phyloP scores from a whole-genome alignment of 257 asterid species.

The Capsicum pubescens region DNA sequence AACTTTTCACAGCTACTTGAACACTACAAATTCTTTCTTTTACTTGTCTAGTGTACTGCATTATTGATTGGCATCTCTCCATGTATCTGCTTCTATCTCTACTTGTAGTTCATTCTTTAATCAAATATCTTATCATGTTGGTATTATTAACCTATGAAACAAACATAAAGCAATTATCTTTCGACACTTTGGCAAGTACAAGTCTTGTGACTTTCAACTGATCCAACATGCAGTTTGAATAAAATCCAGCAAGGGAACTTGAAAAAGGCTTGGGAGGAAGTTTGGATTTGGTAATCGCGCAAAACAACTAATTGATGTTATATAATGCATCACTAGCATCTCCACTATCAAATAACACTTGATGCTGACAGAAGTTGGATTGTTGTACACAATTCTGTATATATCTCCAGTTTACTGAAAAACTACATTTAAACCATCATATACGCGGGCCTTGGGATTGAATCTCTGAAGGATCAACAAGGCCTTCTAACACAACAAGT shows the following conservation, averaged over 20 bases:
- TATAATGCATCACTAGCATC: background rate
- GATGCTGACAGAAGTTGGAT: background rate
- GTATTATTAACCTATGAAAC: background rate
- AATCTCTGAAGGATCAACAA: constrained; percentile 69
- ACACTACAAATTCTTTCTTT: background rate
- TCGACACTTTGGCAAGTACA: background rate
- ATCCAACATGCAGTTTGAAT: background rate
- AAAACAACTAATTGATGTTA: background rate
- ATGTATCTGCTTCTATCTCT: background rate
- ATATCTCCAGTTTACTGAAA: background rate
- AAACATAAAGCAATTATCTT: background rate
- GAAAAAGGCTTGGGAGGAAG: background rate
- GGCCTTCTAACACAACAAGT: constrained; percentile 93
- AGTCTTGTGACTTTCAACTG: background rate
- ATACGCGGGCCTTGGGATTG: constrained; percentile 47
- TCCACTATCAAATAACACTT: background rate
- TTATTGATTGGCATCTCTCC: background rate
- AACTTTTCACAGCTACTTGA: background rate
- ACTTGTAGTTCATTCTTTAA: background rate
- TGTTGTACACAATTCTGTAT: background rate
- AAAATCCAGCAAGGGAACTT: background rate
- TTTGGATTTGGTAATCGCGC: background rate
- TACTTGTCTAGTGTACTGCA: background rate
- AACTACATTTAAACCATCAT: constrained; percentile 20
- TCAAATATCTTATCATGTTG: background rate